A percentile compares a stretch with the other conserved stretches of the same genome.
phyloP scores from a whole-genome alignment of 805 yeast species.

The Wickerhamiella azymoides region DNA sequence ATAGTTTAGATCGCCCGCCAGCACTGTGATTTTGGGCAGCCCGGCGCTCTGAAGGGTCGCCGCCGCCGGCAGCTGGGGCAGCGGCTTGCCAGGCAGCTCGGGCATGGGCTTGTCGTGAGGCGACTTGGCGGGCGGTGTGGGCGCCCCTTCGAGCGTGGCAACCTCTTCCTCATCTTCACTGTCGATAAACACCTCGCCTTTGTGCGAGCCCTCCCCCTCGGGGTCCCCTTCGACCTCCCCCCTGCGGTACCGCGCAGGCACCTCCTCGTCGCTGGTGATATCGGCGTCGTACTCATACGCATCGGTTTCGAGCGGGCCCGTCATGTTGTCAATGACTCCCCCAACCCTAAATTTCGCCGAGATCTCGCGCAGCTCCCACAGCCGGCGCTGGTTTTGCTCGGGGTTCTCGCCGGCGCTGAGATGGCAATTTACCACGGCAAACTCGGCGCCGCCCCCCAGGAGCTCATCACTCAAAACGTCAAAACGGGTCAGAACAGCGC shows the following conservation, averaged over 20 bases:
- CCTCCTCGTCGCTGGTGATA: neutral
- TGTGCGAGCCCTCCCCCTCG: slow-evolving; percentile 8
- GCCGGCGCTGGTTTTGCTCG: slow-evolving; percentile 27
- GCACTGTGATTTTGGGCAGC: slow-evolving; percentile 20
- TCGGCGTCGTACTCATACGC: slow-evolving; percentile 7
- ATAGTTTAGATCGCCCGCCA: slow-evolving; percentile 45
- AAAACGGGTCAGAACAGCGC: slow-evolving; percentile 37
- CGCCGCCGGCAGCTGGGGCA: neutral
- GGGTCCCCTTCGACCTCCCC: neutral
- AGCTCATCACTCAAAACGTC: slow-evolving; percentile 20
- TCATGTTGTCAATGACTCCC: slow-evolving; percentile 12
- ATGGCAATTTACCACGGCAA: slow-evolving; percentile 37
- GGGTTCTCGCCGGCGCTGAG: slow-evolving; percentile 32
- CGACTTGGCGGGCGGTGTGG: slow-evolving; percentile 23
- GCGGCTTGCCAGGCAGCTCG: neutral
- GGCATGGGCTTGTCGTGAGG: neutral
- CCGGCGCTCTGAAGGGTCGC: neutral
- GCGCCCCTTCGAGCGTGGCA: slow-evolving; percentile 55
- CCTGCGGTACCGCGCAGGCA: slow-evolving; percentile 1
- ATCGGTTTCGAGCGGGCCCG: neutral
- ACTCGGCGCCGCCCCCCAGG: slow-evolving; percentile 21
- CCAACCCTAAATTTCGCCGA: slow-evolving; percentile 21
- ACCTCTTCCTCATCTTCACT: slow-evolving; percentile 22
- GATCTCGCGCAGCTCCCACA: slow-evolving; percentile 34
- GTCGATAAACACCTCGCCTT: slow-evolving; percentile 6